Conservation (phyloP, 805 yeast genomes). For the Saturnispora hagleri region DNA sequence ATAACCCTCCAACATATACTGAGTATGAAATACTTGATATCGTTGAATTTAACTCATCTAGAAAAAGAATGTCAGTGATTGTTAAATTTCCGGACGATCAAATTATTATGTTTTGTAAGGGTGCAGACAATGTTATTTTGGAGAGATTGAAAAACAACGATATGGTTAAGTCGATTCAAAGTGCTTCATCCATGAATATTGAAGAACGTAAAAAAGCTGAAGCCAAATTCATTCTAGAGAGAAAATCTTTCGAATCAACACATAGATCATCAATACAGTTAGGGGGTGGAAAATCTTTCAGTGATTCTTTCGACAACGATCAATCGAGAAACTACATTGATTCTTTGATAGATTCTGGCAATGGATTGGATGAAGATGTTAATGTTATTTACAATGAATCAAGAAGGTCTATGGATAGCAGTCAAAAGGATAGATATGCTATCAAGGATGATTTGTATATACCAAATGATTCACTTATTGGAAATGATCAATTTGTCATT, state of each 20-base stretch:
- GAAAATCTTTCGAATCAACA: constrained; percentile 35
- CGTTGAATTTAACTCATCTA: constrained; percentile 75
- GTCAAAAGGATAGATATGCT: constrained; percentile 46
- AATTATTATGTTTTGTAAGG: constrained; percentile 78
- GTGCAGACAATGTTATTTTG: constrained; percentile 87
- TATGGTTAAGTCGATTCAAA: constrained; percentile 53
- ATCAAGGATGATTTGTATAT: constrained; percentile 31
- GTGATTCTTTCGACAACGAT: constrained; percentile 1
- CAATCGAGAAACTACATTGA: constrained; percentile 14
- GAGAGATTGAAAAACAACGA: constrained; percentile 56
- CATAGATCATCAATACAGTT: constrained; percentile 7
- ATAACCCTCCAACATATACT: constrained; percentile 52
- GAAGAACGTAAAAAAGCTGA: constrained; percentile 63
- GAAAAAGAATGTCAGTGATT: constrained; percentile 93
- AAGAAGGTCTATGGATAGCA: constrained; percentile 48
- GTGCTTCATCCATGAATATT: constrained; percentile 50
- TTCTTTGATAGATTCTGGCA: constrained; percentile 22
- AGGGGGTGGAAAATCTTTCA: constrained; percentile 22
- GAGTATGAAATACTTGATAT: constrained; percentile 67
- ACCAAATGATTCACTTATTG: constrained; percentile 46
- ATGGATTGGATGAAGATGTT: constrained; percentile 40
- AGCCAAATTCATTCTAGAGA: constrained; percentile 61
- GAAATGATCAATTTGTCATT: constrained; percentile 66
- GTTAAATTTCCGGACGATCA: constrained; percentile 68
- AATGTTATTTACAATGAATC: constrained; percentile 45